A percentile compares a stretch with the other conserved stretches of the same genome.
These are phyloP conservation scores for Penicillium turbatum DNA, from an alignment of 495 filamentous ascomycete species.

Conservation along the genomic window DNA sequence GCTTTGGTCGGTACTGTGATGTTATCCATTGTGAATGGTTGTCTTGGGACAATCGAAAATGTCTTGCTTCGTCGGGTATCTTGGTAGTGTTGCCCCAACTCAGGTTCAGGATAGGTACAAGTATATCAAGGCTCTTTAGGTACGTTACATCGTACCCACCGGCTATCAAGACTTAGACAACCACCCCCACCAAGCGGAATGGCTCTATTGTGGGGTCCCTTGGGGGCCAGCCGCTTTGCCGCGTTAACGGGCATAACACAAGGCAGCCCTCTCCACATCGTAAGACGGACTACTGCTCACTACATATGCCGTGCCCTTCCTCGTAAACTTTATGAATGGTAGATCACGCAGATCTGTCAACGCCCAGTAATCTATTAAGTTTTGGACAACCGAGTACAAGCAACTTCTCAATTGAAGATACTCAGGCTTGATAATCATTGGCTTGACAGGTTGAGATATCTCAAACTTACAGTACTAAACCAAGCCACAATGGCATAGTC, in stretches of 20 bases:
- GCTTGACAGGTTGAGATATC: background rate
- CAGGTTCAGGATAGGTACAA: too few relatives aligned
- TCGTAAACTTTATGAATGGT: background rate
- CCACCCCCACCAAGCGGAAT: too few relatives aligned
- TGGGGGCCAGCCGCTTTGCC: background rate
- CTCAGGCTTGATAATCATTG: background rate
- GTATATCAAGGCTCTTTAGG: too few relatives aligned
- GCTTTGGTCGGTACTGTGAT: background rate
- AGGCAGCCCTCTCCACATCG: background rate
- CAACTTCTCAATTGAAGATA: too few relatives aligned
- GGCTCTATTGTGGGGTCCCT: background rate
- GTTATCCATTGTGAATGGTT: background rate
- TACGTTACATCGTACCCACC: too few relatives aligned
- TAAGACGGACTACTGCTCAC: background rate
- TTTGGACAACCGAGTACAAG: too few relatives aligned
- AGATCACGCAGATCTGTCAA: background rate
- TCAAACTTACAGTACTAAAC: background rate
- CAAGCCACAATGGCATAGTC: background rate
- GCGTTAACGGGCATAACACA: background rate
- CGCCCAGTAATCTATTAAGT: background rate
- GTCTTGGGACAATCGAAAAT: background rate
- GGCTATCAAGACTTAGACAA: too few relatives aligned
- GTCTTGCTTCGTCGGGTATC: background rate
- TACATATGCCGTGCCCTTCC: background rate
- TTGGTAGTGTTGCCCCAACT: too few relatives aligned